Conservation (phyloP, 495 filamentous ascomycete species). For the Neurospora sublineolata region DNA sequence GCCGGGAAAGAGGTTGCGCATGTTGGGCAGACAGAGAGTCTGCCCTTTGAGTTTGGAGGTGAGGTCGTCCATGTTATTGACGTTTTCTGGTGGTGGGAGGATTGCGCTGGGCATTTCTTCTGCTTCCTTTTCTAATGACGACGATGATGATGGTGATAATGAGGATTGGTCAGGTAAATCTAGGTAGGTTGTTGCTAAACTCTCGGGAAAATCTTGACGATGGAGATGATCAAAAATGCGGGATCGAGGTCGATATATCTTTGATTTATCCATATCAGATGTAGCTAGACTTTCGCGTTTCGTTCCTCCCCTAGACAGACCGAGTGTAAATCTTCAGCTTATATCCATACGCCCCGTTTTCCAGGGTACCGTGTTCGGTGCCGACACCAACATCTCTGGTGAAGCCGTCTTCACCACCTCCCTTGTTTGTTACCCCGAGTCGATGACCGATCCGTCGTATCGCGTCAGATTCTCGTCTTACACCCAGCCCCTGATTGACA, state of each 20-base stretch:
- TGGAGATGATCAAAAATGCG: background rate
- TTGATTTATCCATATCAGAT: background rate
- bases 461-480: too few species aligned
- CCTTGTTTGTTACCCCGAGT: too few species aligned
- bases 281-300: too few species aligned
- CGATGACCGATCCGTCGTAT: too few species aligned
- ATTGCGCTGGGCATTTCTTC: background rate
- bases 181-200: background rate
- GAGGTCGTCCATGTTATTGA: background rate
- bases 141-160: background rate
- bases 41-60: background rate
- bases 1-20: background rate
- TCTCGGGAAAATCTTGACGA: background rate
- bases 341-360: too few species aligned
- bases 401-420: too few species aligned
- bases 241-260: background rate
- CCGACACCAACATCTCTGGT: too few species aligned
- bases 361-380: too few species aligned
- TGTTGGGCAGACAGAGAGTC: background rate
- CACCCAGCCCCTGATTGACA: too few species aligned
- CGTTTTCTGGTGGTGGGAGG: background rate
- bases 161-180: background rate
- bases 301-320: too few species aligned
- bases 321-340: too few species aligned
- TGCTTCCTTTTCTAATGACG: background rate